Evolutionary conservation across 768 basidiomycete species (phyloP).

Genomic region (Lactifluus pinguis): DNA sequence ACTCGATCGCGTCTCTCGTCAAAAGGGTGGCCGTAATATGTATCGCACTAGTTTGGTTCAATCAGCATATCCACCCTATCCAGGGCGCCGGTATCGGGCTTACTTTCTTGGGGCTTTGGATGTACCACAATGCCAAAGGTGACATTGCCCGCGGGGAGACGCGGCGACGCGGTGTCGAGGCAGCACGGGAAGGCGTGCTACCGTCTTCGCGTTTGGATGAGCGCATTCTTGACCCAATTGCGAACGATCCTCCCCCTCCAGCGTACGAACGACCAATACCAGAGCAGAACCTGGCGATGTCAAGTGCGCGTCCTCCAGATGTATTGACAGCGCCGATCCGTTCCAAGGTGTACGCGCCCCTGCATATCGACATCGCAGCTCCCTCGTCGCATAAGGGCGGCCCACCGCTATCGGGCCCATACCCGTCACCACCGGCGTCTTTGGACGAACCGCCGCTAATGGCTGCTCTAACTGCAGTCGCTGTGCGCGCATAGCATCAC

Average conservation of each 20-base stretch:
- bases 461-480: background rate
- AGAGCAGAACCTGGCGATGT: background rate
- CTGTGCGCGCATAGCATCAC: conserved; percentile 4
- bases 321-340: conserved; percentile 5
- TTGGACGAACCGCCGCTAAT: conserved; percentile 30
- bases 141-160: conserved; percentile 93
- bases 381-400: conserved; percentile 14
- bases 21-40: conserved; percentile 98
- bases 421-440: conserved; percentile 34
- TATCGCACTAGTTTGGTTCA: conserved; percentile 96
- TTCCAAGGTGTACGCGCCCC: conserved; percentile 16
- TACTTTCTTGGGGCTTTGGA: conserved; percentile 85
- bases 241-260: conserved; percentile 25
- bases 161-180: conserved; percentile 71
- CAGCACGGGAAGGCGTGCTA: conserved; percentile 55
- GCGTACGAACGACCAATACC: background rate
- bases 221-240: conserved; percentile 38
- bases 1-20: conserved; percentile 95
- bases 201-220: conserved; percentile 57
- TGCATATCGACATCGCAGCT: conserved; percentile 24
- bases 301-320: conserved; percentile 2
- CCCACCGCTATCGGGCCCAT: conserved; percentile 23
- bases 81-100: conserved; percentile 86
- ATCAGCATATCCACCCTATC: conserved; percentile 70
- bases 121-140: conserved; percentile 92